phyloP scores from a whole-genome alignment of 345 rosid species.

The Triadica sebifera region DNA sequence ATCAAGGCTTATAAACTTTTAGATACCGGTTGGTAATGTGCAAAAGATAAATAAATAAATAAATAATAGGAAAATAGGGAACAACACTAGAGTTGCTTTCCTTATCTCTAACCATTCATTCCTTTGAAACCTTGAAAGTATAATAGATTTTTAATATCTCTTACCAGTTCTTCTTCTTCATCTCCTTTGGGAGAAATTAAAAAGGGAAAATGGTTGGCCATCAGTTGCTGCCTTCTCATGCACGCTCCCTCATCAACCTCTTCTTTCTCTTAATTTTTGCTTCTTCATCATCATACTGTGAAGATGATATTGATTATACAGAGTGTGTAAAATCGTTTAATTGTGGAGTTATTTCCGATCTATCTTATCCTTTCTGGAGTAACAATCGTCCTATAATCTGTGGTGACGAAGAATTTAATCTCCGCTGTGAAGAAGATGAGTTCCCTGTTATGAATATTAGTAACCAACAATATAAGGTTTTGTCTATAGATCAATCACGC shows the following conservation, averaged over 20 bases:
- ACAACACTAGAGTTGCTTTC: not conserved
- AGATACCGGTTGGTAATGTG: too few relatives aligned
- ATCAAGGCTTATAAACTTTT: too few relatives aligned
- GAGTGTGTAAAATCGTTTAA: slow-evolving; percentile 19
- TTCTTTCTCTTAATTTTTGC: slow-evolving; percentile 27
- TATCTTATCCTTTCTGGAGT: slow-evolving; percentile 57
- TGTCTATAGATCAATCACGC: not conserved
- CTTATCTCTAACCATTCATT: not conserved
- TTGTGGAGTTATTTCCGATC: slow-evolving; percentile 35
- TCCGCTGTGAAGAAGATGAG: slow-evolving; percentile 22
- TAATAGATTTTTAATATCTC: not conserved
- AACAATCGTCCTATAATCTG: slow-evolving; percentile 37
- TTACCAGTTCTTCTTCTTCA: not conserved
- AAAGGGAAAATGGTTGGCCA: not conserved
- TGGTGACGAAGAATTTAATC: slow-evolving; percentile 36
- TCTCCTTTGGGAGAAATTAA: too few relatives aligned
- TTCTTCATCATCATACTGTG: slow-evolving; percentile 22
- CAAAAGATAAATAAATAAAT: too few relatives aligned
- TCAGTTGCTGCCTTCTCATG: not conserved
- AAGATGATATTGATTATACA: too few relatives aligned
- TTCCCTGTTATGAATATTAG: not conserved
- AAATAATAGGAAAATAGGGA: not conserved
- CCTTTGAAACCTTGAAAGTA: not conserved
- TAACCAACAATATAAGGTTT: not conserved
- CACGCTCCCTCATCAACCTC: slow-evolving; percentile 8